Conservation (phyloP, 2,329 filamentous ascomycete genomes). For the Curvularia spicifera region DNA sequence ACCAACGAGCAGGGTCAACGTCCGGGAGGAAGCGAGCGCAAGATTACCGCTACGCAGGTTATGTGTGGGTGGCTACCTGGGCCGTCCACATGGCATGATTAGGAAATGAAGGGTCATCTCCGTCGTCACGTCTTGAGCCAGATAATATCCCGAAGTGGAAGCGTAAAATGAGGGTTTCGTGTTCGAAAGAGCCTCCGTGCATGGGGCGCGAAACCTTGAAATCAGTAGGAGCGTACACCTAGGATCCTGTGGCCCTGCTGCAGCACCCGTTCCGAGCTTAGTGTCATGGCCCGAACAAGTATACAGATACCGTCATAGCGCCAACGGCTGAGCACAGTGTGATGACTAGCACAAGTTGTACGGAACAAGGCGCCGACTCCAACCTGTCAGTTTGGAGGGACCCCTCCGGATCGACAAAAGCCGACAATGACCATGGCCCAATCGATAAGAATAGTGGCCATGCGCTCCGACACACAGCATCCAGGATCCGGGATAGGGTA, state of each 20-base stretch:
- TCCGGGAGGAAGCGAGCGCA: constrained; percentile 50
- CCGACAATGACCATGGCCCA: constrained; percentile 43
- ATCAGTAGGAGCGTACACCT: constrained; percentile 29
- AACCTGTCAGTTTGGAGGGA: constrained; percentile 45
- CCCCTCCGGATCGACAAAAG: constrained; percentile 45
- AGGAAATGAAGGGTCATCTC: constrained; percentile 50
- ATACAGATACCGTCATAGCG: constrained; percentile 39
- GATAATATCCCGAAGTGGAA: constrained; percentile 40
- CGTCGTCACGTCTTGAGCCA: constrained; percentile 41
- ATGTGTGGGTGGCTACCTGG: constrained; percentile 30
- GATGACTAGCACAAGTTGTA: constrained; percentile 35
- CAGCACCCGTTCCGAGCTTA: constrained; percentile 30
- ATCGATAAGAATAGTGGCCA: constrained; percentile 48
- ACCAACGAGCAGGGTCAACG: constrained; percentile 47
- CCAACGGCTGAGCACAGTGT: constrained; percentile 24
- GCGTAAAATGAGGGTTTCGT: constrained; percentile 43
- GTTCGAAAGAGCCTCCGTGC: constrained; percentile 42
- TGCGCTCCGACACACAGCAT: constrained; percentile 32
- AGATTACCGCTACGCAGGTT: constrained; percentile 46
- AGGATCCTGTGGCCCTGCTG: constrained; percentile 22
- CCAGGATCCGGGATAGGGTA: constrained; percentile 12
- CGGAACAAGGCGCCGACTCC: constrained; percentile 40
- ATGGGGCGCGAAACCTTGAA: constrained; percentile 46
- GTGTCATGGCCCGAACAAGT: constrained; percentile 38
- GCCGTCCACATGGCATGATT: constrained; percentile 35